Base-by-base conservation (phyloP, 2,329 filamentous ascomycete species). In the Aspergillus novoparasiticus region DNA sequence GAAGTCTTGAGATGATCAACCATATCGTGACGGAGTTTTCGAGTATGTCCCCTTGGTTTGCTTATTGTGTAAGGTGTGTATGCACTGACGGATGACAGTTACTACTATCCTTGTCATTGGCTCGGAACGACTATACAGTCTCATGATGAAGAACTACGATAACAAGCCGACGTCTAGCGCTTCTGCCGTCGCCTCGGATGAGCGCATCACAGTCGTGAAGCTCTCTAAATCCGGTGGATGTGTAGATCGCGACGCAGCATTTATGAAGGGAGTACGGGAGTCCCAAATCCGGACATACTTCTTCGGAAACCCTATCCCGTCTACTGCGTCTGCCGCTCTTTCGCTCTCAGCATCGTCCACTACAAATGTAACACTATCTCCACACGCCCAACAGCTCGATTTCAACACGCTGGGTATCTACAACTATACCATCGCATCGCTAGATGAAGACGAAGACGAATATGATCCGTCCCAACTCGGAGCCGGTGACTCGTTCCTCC, bases 251-350 rank as follows among this genome's bases (percentile, higher is more conserved):
- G 90, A 93, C 66, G 86, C 89, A 43, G 75, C 80, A 0, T 96
- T 92, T 76, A 87, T 94, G 83, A 90, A 92, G 71, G 84, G 88
- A 19, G 80, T 87, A 6, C 86, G 91, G 51, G 91, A 96, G 72
- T 87, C 90, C 0, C 86, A 91, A 57, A 93, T 97, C 58, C 90
- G 91, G 68, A 90, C 94, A 70, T 99, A 99, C 78, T 99, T 99
- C 81, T 99, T 97, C 75, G 95, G 95, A 11, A 90, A 91, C 66
- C 70, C 77, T 0, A 76, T 78, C 11, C 75, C 80, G 2, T 77
- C 78, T 12, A 78, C 76, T 11, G 76, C 72, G 14, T 75, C 75
- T 2, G 69, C 74, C 0, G 75, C 75, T 1, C 71, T 76, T 48
- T 76, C 76, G 1, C 65, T 75, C 43, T 75, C 72, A 28, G 71